Evolutionary conservation across 2,329 filamentous ascomycete species (phyloP).

Genomic region (Ceratocystis cacaofunesta): DNA sequence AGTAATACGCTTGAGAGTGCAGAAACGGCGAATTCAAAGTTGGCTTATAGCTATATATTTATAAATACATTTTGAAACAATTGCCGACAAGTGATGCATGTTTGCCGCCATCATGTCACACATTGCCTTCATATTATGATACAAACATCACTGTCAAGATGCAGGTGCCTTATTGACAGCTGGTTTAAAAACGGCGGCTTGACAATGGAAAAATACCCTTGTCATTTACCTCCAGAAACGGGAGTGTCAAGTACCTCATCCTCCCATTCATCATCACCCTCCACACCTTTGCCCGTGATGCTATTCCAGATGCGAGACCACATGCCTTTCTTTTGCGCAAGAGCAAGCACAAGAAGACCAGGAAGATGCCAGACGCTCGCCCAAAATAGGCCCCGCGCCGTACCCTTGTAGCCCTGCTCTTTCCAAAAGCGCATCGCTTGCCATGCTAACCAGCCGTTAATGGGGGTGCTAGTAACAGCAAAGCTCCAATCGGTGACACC

Average conservation of each 20-base stretch:
- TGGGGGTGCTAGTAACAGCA: slow-evolving; percentile 59
- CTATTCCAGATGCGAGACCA: slow-evolving; percentile 70
- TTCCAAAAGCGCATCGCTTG: slow-evolving; percentile 74
- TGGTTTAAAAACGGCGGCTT: neutral
- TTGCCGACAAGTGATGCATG: neutral
- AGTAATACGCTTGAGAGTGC: no score
- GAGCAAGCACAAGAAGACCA: slow-evolving; percentile 72
- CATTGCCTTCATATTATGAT: neutral
- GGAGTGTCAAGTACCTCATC: slow-evolving; percentile 35
- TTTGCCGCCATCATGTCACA: neutral
- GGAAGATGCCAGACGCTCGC: slow-evolving; percentile 95
- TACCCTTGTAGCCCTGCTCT: slow-evolving; percentile 61
- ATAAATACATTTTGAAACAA: neutral
- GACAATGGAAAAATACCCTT: neutral
- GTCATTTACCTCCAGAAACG: neutral
- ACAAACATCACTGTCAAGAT: neutral
- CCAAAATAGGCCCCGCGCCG: slow-evolving; percentile 81
- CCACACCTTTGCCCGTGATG: slow-evolving; percentile 41
- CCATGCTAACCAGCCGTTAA: slow-evolving; percentile 73
- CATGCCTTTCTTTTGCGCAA: slow-evolving; percentile 86
- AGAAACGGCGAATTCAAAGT: no score
- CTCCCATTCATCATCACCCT: slow-evolving; percentile 41
- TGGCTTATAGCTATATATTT: neutral
- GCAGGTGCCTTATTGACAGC: neutral
- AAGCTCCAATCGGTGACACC: slow-evolving; percentile 80